Evolutionary conservation across 2,329 filamentous ascomycete species (phyloP), one percentile per base, ranked within the genome.

Genomic region (Nothophaeocryptopus gaeumannii): DNA sequence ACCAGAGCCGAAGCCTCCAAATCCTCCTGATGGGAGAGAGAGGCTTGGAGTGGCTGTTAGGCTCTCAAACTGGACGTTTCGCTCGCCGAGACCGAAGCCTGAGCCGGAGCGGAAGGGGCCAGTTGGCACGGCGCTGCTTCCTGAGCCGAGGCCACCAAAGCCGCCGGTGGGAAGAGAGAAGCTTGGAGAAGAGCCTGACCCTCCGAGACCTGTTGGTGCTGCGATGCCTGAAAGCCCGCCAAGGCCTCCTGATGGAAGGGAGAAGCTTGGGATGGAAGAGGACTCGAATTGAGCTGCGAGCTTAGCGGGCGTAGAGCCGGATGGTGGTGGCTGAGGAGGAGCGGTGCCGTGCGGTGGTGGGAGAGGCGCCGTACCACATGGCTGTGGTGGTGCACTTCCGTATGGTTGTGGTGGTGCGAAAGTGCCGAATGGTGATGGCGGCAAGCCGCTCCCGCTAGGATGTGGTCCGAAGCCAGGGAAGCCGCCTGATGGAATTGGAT

Each of bases 121-220:
- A 37, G 43, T 37, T 12, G 39, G 26, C 13, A n/a, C 30, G 15
- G 39, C 39, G 31, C 20, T 41, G 30, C 39, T 20, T 12, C 34
- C 35, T 39, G 38, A 20, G 16, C 38, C 11, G 8, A 13, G 30
- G 38, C 26, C 37, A 20, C 50, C 50, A 20, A 53, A 20, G 38
- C 45, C 38, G 15, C 45, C 48, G 7, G 38, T 51, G 12, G 49
- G 49, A 14, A 32, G 5, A 5, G 36, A 47, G 16, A 47, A 39
- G 26, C 35, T 39, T 16, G 35, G 30, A 7, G 32, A 13, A 51
- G 20, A 41, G 10, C 32, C 42, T 11, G 42, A 37, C n/a, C 42
- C 42, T 12, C 30, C 37, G 5, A 51, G 42, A 37, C 50, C 45
- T 29, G 46, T 50, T 20, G 51, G 46, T 5, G 33, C 32, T 29